Conservation (phyloP, 1,284 basidiomycete genomes). For the Schizopora paradoxa region DNA sequence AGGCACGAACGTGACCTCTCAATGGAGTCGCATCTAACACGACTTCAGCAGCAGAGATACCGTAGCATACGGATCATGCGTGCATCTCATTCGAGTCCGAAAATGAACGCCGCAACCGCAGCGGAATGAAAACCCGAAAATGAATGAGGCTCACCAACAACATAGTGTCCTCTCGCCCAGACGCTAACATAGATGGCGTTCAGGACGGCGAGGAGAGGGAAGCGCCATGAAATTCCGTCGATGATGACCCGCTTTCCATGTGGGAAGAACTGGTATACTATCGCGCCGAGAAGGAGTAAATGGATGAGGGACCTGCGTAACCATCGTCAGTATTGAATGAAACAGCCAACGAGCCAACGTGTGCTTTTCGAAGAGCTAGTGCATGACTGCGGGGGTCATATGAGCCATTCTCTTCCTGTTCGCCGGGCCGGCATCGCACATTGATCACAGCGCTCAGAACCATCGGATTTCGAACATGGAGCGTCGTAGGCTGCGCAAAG, state of each 20-base stretch:
- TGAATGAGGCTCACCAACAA: constrained; percentile 46
- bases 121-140: not conserved
- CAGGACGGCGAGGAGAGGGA: constrained; percentile 79
- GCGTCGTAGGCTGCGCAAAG: constrained; percentile 23
- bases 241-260: constrained; percentile 77
- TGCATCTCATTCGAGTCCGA: not conserved
- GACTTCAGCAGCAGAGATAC: too few relatives aligned
- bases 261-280: constrained; percentile 87
- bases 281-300: constrained; percentile 78
- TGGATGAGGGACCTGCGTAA: constrained; percentile 73
- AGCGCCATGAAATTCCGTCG: constrained; percentile 84
- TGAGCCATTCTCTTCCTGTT: too few relatives aligned
- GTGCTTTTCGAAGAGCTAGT: too few relatives aligned
- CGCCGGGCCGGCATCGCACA: too few relatives aligned
- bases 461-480: not conserved
- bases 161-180: constrained; percentile 68
- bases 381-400: too few relatives aligned
- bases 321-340: constrained; percentile 20
- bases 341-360: constrained; percentile 9
- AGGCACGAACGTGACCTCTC: too few relatives aligned
- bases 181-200: constrained; percentile 84
- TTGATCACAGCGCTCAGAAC: too few relatives aligned
- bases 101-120: not conserved
- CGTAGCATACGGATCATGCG: too few relatives aligned
- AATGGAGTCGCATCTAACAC: too few relatives aligned